These are phyloP conservation scores for Leishmania martiniquensis DNA, from an alignment of 208 protist genomes.

Conservation along the genomic window DNA sequence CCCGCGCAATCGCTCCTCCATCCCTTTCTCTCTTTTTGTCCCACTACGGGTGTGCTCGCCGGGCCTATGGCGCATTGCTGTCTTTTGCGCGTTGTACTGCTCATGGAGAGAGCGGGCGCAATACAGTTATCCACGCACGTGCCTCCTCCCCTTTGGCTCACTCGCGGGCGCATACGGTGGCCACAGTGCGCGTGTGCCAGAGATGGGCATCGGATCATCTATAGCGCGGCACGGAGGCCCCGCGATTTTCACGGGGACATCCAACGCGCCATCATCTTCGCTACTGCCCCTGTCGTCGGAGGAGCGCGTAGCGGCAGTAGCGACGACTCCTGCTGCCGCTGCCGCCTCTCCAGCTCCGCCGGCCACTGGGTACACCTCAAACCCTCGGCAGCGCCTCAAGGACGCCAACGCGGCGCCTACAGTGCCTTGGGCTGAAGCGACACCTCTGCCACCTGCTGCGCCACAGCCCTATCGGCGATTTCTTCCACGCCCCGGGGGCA, in stretches of 20 bases:
- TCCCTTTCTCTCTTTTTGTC: neutral
- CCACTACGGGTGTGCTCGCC: neutral
- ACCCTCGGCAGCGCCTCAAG: conserved; percentile 26
- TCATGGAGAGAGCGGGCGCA: neutral
- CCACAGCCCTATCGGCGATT: neutral
- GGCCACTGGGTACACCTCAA: conserved; percentile 14
- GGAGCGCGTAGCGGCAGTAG: conserved; percentile 5
- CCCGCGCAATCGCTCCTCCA: neutral
- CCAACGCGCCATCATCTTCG: neutral
- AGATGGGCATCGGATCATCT: conserved; percentile 12
- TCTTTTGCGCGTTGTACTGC: neutral
- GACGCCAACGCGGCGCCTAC: conserved; percentile 1
- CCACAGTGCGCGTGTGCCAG: neutral
- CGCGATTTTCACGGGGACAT: neutral
- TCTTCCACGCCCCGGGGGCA: neutral
- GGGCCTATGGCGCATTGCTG: neutral
- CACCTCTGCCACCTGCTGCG: neutral
- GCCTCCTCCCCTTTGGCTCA: neutral
- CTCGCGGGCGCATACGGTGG: neutral
- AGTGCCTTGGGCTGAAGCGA: neutral
- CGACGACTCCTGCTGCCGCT: neutral
- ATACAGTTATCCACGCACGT: neutral
- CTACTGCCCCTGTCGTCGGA: conserved; percentile 14
- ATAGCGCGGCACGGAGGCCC: neutral
- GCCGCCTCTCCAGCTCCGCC: conserved; percentile 15